phyloP scores from a whole-genome alignment of 345 rosid genomes.

The Eucalyptus virginea region DNA sequence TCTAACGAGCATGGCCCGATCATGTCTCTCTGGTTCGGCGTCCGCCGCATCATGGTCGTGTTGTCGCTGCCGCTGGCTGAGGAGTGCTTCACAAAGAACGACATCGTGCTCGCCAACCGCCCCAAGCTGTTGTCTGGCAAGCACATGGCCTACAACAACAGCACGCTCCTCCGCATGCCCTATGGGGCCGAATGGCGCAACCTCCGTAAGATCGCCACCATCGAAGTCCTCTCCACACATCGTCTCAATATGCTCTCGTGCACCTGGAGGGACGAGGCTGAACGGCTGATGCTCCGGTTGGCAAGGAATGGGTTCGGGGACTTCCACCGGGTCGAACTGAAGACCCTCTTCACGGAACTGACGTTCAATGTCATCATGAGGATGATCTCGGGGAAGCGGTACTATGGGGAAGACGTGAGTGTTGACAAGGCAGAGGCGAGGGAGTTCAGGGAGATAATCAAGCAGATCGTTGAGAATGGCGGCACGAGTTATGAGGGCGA shows the following conservation, averaged over 20 bases:
- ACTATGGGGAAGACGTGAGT: constrained; percentile 24
- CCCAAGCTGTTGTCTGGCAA: background rate
- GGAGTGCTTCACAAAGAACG: background rate
- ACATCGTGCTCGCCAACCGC: background rate
- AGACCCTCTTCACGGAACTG: constrained; percentile 17
- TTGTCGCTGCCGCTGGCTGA: background rate
- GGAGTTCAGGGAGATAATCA: constrained; percentile 1
- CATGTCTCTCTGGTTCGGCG: background rate
- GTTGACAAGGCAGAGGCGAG: constrained; percentile 1
- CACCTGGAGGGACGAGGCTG: background rate
- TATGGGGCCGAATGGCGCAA: background rate
- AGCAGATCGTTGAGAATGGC: background rate
- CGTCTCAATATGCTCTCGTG: background rate
- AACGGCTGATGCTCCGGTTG: background rate
- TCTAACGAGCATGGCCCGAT: background rate
- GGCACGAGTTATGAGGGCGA: background rate
- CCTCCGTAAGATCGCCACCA: background rate
- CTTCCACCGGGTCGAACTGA: constrained; percentile 24
- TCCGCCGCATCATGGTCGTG: background rate
- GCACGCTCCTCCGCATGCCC: background rate
- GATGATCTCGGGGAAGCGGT: constrained; percentile 47
- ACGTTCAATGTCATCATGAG: constrained; percentile 10
- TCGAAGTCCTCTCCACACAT: background rate
- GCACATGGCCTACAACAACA: background rate
- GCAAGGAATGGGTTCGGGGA: background rate